A percentile compares a stretch with the other conserved stretches of the same genome.
Conservation (phyloP, 768 basidiomycete species). For the Collybiopsis luxurians region DNA sequence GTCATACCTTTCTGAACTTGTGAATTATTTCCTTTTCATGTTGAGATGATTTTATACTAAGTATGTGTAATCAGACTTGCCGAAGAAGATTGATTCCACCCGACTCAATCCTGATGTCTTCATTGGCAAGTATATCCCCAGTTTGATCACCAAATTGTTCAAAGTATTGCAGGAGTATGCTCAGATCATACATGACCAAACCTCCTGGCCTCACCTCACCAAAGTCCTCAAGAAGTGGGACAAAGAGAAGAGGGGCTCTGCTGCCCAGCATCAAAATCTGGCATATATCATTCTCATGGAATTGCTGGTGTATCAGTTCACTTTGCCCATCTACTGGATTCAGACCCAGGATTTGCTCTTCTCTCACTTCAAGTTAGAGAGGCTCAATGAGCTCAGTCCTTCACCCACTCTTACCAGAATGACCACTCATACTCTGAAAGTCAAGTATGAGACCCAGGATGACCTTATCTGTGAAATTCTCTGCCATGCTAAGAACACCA, state of each 20-base stretch:
- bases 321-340: slow-evolving; percentile 98
- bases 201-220: slow-evolving; percentile 90
- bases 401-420: slow-evolving; percentile 95
- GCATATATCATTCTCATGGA: slow-evolving; percentile 97
- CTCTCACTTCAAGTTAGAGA: slow-evolving; percentile 80
- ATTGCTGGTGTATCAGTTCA: slow-evolving; percentile 96
- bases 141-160: slow-evolving; percentile 89
- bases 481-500: slow-evolving; percentile 92
- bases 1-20: slow-evolving; percentile 97
- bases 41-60: background rate
- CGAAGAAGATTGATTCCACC: slow-evolving; percentile 94
- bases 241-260: slow-evolving; percentile 78
- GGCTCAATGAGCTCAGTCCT: slow-evolving; percentile 94
- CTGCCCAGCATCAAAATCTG: slow-evolving; percentile 85
- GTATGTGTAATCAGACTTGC: slow-evolving; percentile 59
- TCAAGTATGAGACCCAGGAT: slow-evolving; percentile 90
- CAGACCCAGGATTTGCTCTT: slow-evolving; percentile 97
- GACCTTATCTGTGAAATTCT: slow-evolving; percentile 80
- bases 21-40: slow-evolving; percentile 37
- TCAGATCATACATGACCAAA: slow-evolving; percentile 95
- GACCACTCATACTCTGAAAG: slow-evolving; percentile 87
- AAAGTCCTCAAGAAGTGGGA: slow-evolving; percentile 96
- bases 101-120: slow-evolving; percentile 95
- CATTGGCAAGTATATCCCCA: slow-evolving; percentile 94
- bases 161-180: slow-evolving; percentile 83